Base-by-base conservation (phyloP, 257 asterid genomes). In the Petunia secreta region DNA sequence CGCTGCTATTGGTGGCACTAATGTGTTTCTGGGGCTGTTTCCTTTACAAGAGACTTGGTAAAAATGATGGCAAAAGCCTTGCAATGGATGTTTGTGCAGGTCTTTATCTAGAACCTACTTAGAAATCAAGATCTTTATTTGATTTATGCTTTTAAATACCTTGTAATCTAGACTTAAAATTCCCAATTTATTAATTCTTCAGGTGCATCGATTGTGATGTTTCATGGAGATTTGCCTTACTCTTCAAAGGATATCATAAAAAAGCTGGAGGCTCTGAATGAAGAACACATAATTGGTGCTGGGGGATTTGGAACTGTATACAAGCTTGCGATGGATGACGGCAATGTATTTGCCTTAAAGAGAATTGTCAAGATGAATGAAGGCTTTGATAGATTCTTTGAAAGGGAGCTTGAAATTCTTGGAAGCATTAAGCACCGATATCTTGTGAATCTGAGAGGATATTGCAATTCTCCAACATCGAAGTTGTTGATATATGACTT, bases 11-110 rank as follows among this genome's bases (percentile, higher is more conserved):
- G 84, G 96, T 94, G 52, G 98, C 98, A 53, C 92, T 94, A 14
- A 92, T 94, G 97, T 94, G 98, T 86, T 94, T 90, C 92, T 91
- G 98, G 96, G 98, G 98, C 34, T 94, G 98, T 85, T 90, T 84
- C 86, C 87, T 92, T 83, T 91, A 91, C 84, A 91, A 94, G 85
- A 92, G 93, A 87, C 92, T 90, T 77, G 94, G 93, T 59, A 94
- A 92, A 90, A 85, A 87, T 78, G 97, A 90, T 13, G 87, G 85
- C 80, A 88, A 84, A 89, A 90, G 92, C 87, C 92, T 92, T 40
- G 98, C 94, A 8, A 89, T 89, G 84, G 98, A 90, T 83, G 91
- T 91, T 84, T 58, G 92, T 82, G 95, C 97, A 93, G 98, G 98
- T 94, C 50, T 71, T 65, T 38, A 77, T 87, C 89, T 88, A 68